A percentile compares a stretch with the other conserved stretches of the same genome.
Evolutionary conservation across 1,284 basidiomycete species (phyloP).

Genomic region (Mycena sp.): DNA sequence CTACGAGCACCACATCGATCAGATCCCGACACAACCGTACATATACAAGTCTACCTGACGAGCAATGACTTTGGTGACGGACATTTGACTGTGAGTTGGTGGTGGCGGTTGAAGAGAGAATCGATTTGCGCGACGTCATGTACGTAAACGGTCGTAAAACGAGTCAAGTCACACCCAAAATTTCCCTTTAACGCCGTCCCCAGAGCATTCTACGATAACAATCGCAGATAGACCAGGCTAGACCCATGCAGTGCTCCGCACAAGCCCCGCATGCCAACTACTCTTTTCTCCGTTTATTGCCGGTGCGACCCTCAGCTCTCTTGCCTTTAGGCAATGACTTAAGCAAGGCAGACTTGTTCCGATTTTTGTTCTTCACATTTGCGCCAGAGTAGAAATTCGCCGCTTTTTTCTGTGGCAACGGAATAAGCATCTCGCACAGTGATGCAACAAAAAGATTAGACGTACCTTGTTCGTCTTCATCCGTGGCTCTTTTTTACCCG

Average conservation of each 20-base stretch:
- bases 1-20: slow-evolving; percentile 51
- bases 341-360: slow-evolving; percentile 67
- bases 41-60: slow-evolving; percentile 72
- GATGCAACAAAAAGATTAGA: slow-evolving; percentile 9
- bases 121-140: background rate
- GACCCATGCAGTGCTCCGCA: background rate
- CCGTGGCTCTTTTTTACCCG: slow-evolving; percentile 68
- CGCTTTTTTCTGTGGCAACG: slow-evolving; percentile 74
- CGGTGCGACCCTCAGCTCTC: slow-evolving; percentile 52
- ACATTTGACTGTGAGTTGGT: slow-evolving; percentile 61
- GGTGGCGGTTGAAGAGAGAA: slow-evolving; percentile 36
- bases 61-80: slow-evolving; percentile 87
- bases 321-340: slow-evolving; percentile 61
- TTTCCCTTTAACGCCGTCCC: too few species aligned
- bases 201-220: background rate
- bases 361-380: slow-evolving; percentile 92
- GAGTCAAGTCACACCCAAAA: too few species aligned
- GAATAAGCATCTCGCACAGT: background rate
- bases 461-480: slow-evolving; percentile 90
- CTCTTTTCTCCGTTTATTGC: slow-evolving; percentile 46
- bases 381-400: slow-evolving; percentile 90
- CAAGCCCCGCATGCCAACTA: background rate
- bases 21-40: slow-evolving; percentile 14
- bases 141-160: too few species aligned
- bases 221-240: background rate